These are phyloP conservation scores for Haplographium delicatum DNA, from an alignment of 495 filamentous ascomycete genomes.

Conservation along the genomic window DNA sequence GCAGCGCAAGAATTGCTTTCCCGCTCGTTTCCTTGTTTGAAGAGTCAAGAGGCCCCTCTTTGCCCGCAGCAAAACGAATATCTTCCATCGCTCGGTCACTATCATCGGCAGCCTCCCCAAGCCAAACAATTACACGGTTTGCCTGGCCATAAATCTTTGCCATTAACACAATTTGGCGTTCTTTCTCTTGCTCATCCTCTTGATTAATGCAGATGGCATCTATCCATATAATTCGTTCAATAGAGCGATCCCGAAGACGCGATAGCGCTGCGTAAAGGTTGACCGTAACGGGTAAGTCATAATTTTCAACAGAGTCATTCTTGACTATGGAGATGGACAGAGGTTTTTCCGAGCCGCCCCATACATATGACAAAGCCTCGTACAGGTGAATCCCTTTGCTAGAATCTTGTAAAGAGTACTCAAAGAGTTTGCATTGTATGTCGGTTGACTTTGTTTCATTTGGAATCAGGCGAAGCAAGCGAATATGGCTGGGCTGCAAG, in stretches of 20 bases:
- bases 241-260: slow-evolving; percentile 15
- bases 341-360: slow-evolving; percentile 10
- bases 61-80: slow-evolving; percentile 10
- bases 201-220: slow-evolving; percentile 26
- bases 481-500: neutral
- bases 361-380: slow-evolving; percentile 15
- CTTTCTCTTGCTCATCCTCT: slow-evolving; percentile 14
- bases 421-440: slow-evolving; percentile 17
- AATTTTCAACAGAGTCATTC: neutral
- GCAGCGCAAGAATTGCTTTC: slow-evolving; percentile 12
- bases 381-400: slow-evolving; percentile 5
- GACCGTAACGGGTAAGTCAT: slow-evolving; percentile 6
- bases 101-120: slow-evolving; percentile 23
- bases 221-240: slow-evolving; percentile 22
- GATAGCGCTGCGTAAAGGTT: slow-evolving; percentile 24
- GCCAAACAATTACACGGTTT: slow-evolving; percentile 30
- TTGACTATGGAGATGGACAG: slow-evolving; percentile 5
- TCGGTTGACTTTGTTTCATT: slow-evolving; percentile 1
- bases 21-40: neutral
- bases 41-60: neutral
- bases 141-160: slow-evolving; percentile 32
- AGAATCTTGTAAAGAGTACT: slow-evolving; percentile 13
- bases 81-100: slow-evolving; percentile 16
- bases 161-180: slow-evolving; percentile 26
- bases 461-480: slow-evolving; percentile 10